Percentiles rank a stretch among this genome's conserved stretches.
These are phyloP conservation scores for Macrocybe gigantea DNA, from an alignment of 768 basidiomycete species.

Conservation along the genomic window DNA sequence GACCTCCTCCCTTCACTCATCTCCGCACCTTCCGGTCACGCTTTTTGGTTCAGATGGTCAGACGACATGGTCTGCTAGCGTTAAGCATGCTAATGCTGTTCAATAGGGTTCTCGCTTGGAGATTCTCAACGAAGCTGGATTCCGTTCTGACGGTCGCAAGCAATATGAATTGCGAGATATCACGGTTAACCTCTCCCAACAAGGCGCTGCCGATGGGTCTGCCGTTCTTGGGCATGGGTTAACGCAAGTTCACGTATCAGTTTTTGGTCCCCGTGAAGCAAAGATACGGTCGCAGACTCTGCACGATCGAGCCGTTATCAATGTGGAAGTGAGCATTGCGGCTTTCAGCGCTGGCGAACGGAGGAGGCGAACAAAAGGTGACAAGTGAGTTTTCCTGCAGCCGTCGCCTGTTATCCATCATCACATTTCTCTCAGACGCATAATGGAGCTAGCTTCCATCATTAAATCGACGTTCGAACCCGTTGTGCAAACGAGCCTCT, in stretches of 20 bases:
- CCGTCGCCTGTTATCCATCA: neutral
- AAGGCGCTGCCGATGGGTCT: constrained; percentile 79
- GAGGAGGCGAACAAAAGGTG: constrained; percentile 69
- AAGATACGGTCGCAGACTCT: constrained; percentile 72
- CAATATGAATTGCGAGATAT: constrained; percentile 88
- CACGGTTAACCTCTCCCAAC: constrained; percentile 68
- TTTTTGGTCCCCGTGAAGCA: constrained; percentile 91
- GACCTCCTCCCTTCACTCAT: neutral
- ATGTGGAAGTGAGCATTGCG: constrained; percentile 83
- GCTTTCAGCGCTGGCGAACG: constrained; percentile 84
- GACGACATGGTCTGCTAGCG: neutral
- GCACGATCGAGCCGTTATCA: constrained; percentile 85
- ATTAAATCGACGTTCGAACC: constrained; percentile 96
- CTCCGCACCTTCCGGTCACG: neutral
- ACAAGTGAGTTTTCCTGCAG: constrained; percentile 61
- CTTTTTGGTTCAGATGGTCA: constrained; percentile 14
- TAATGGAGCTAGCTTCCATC: constrained; percentile 79
- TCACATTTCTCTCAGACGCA: constrained; percentile 47
- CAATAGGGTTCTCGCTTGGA: constrained; percentile 52
- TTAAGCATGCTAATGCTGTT: neutral
- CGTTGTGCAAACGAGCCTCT: constrained; percentile 83
- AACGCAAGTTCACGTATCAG: constrained; percentile 81
- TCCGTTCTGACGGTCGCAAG: constrained; percentile 88
- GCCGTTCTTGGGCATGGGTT: constrained; percentile 84
- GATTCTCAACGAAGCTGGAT: constrained; percentile 79